Base-by-base conservation (phyloP, 352 stramenopile genomes). In the Globisporangium solare region DNA sequence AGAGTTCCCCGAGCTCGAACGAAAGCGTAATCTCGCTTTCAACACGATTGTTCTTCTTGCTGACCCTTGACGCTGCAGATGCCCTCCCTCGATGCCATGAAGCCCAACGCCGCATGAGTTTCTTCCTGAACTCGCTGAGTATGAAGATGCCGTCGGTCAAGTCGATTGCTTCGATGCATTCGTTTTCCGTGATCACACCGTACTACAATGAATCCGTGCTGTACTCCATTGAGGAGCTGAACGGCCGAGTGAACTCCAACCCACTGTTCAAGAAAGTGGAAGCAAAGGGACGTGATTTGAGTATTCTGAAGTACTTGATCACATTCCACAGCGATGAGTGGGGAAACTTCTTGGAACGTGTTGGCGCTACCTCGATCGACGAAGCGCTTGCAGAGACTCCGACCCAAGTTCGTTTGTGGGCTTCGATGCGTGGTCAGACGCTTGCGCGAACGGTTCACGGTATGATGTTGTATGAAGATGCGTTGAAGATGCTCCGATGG, bases 401-500 rank as follows among this genome's bases (percentile, higher is more conserved):
- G 7, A 90, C 83, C 5, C 82, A 95, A 59, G 86, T 95, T 47
- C 84, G 83, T 35, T 61, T 94, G 0, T 96, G 86, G 86, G 86
- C 86, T 12, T 92, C 81, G 20, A 92, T 91, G 73, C 84, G 86
- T 49, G 84, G 84, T 45, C 86, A 96, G 48, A 96, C 86, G 6
- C 72, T 96, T 17, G 85, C 82, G 6, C 71, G 86, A 47, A 94
- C 86, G 0, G 84, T 94, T n/a, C 84, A 92, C 49, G 86, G 86
- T 11, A 94, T 96, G 83, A 94, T 94, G 84, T 83, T 94, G 76
- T 92, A 96, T 40, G 84, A 94, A 76, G 86, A 95, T 45, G 83
- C 84, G n/a, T 51, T 95, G 17, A 92, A 91, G 58, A 93, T 95
- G 77, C 63, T 95, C 37, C 82, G 81, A 21, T 95, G 86, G 86